Evolutionary conservation across 2,329 filamentous ascomycete genomes (phyloP).

Genomic region (Canariomyces notabilis): DNA sequence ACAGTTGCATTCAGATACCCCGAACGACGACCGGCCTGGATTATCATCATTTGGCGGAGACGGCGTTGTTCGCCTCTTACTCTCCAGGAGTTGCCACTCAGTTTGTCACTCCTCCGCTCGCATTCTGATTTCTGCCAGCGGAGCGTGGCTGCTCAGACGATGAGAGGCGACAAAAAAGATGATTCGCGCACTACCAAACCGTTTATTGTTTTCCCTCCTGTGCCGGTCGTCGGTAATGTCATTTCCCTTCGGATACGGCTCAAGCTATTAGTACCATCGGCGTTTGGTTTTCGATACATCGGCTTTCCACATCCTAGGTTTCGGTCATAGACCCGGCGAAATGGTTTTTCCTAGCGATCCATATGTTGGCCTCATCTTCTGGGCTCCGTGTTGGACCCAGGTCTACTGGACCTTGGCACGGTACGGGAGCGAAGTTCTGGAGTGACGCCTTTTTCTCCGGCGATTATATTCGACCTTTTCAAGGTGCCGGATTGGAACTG

Average conservation of each 20-base stretch:
- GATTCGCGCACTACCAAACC: background rate
- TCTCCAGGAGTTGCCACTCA: too few relatives aligned
- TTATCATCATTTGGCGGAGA: conserved; percentile 1
- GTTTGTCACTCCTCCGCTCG: too few relatives aligned
- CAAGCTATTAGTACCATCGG: conserved; percentile 22
- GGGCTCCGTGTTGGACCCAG: too few relatives aligned
- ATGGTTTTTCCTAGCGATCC: background rate
- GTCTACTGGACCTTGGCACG: too few relatives aligned
- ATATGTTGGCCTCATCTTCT: background rate
- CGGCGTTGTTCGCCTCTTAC: background rate
- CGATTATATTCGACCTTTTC: background rate
- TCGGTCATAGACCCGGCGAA: conserved; percentile 24
- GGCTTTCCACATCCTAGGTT: conserved; percentile 9
- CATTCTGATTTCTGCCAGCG: too few relatives aligned
- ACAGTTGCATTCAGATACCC: conserved; percentile 30
- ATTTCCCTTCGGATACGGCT: conserved; percentile 27
- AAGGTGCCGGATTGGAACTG: background rate
- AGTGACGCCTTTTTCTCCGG: conserved; percentile 6
- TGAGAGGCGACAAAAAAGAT: background rate
- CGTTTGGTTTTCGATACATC: conserved; percentile 25
- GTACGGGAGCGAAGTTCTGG: too few relatives aligned
- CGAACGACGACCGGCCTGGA: conserved; percentile 17
- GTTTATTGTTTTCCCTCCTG: background rate
- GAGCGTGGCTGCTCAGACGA: too few relatives aligned
- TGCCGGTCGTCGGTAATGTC: conserved; percentile 23